Evolutionary conservation across 306 rosid genomes (phyloP).

Genomic region (Vicia sativa): DNA sequence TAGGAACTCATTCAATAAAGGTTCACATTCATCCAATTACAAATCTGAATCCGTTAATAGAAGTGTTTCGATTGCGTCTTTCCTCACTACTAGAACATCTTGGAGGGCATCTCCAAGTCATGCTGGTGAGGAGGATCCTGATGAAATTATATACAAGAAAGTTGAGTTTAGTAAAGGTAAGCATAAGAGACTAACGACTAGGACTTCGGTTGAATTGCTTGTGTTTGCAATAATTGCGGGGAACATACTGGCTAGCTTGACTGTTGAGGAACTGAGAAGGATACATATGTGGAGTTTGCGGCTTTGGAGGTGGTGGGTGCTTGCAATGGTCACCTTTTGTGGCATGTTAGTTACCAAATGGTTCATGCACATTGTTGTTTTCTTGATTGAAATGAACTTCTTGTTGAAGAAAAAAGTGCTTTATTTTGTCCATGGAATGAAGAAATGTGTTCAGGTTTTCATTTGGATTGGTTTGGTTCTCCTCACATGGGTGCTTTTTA

Average conservation of each 20-base stretch:
- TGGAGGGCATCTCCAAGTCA: constrained; percentile 51
- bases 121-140: constrained; percentile 60
- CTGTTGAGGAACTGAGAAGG: constrained; percentile 42
- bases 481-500: constrained; percentile 67
- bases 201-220: constrained; percentile 54
- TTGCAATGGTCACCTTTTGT: constrained; percentile 70
- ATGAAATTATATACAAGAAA: constrained; percentile 63
- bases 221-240: constrained; percentile 51
- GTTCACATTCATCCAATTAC: constrained; percentile 66
- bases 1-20: constrained; percentile 45
- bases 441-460: constrained; percentile 73
- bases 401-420: constrained; percentile 76
- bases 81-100: constrained; percentile 48
- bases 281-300: constrained; percentile 55
- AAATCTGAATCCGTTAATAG: constrained; percentile 41
- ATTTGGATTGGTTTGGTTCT: constrained; percentile 77
- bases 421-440: constrained; percentile 92
- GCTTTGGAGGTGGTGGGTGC: constrained; percentile 88
- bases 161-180: constrained; percentile 59
- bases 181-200: constrained; percentile 50
- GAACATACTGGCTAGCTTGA: constrained; percentile 60
- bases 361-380: constrained; percentile 74
- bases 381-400: constrained; percentile 84
- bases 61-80: constrained; percentile 50
- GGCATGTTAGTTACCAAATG: constrained; percentile 76